phyloP scores from a whole-genome alignment of 345 rosid species.

The Zanthoxylum bungeanum region DNA sequence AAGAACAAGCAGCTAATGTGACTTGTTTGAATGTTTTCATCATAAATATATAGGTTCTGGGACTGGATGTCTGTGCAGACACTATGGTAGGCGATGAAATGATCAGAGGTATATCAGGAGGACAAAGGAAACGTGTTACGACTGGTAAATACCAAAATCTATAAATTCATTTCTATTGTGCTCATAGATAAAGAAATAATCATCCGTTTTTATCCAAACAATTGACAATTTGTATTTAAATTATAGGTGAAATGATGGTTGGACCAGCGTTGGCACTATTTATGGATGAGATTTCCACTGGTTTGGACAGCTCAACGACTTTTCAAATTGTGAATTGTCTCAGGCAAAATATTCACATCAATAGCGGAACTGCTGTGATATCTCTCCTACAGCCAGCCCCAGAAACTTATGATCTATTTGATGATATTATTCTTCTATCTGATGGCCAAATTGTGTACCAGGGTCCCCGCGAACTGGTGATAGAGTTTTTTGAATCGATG shows the following conservation, averaged over 20 bases:
- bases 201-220: background rate
- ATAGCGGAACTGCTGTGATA: conserved; percentile 55
- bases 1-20: background rate
- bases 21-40: background rate
- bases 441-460: conserved; percentile 70
- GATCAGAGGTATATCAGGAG: conserved; percentile 71
- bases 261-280: conserved; percentile 63
- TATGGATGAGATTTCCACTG: conserved; percentile 84
- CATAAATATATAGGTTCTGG: conserved; percentile 19
- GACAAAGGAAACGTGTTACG: conserved; percentile 67
- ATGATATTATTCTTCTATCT: conserved; percentile 64
- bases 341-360: conserved; percentile 49
- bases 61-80: conserved; percentile 65
- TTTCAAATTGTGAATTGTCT: conserved; percentile 60
- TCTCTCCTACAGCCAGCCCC: conserved; percentile 90
- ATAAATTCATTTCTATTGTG: background rate
- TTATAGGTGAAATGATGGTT: conserved; percentile 69
- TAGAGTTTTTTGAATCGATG: conserved; percentile 53
- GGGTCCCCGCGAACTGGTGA: conserved; percentile 57
- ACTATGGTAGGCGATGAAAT: conserved; percentile 58
- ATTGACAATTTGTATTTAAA: conserved; percentile 1
- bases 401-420: conserved; percentile 70
- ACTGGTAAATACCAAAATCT: conserved; percentile 38
- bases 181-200: background rate
- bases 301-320: conserved; percentile 79